Base-by-base conservation (phyloP, 2,329 filamentous ascomycete species). In the Raffaelea deltoideospora region DNA sequence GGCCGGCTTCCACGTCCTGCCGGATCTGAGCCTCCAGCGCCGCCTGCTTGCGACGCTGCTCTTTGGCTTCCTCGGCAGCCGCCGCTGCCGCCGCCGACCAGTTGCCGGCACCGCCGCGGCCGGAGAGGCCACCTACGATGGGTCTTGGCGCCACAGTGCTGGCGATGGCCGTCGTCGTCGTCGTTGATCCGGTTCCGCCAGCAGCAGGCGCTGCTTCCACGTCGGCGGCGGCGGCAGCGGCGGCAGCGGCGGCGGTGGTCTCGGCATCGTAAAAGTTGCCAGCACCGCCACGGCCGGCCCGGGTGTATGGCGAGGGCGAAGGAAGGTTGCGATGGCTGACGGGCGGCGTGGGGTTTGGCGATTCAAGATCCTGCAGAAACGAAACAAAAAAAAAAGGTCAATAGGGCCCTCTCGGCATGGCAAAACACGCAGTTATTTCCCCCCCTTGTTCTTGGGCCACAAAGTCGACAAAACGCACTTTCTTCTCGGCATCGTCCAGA, bases 51-150 rank as follows among this genome's bases (percentile, higher is more conserved):
- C 47, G 49, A 43, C 50, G 46, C 40, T 45, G 46, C 41, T 49
- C 47, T 44, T 54, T 51, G 34, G 50, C 49, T n/a, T 45, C 43
- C 37, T 48, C 50, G 11, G 47, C 51, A 18, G 40, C 37, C 22
- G 44, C 40, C 20, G 47, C 46, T 33, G 44, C 42, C 31, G 39
- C 43, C 31, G 39, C 43, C 31, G 30, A 34, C 56, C 64, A 75
- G 50, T 74, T 75, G 3, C 70, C 72, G 1, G 67, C 68, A n/a
- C 71, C 71, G 19, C 71, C 72, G 5, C 71, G 61, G 0, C 72
- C 71, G 6, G 53, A 53, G 33, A 53, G 43, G 10, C 48, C 51
- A 10, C 37, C 42, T 22, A n/a, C n/a, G n/a, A n/a, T n/a, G n/a
- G n/a, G n/a, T n/a, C n/a, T n/a, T n/a, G n/a, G n/a, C 10, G 40